Evolutionary conservation across 805 yeast species (phyloP).

Genomic region (Zygotorulaspora sp.): DNA sequence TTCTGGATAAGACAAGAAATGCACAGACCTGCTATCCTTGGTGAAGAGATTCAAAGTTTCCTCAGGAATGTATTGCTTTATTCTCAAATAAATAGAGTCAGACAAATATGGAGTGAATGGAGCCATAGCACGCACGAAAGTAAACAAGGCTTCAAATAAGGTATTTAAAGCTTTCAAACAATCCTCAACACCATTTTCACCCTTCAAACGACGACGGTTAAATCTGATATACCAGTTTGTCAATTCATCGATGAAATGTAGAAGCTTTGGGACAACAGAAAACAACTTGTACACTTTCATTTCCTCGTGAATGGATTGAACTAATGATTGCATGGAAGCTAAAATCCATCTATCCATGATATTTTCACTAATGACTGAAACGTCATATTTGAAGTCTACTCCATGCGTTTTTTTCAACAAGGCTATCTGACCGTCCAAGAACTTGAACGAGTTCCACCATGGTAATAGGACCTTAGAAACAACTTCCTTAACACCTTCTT

Average conservation of each 20-base stretch:
- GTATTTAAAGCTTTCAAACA: conserved; percentile 85
- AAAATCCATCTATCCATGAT: conserved; percentile 98
- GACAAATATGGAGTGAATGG: conserved; percentile 97
- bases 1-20: conserved; percentile 85
- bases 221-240: conserved; percentile 99
- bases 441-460: conserved; percentile 98
- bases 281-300: conserved; percentile 87
- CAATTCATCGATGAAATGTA: conserved; percentile 84
- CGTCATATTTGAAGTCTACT: conserved; percentile 68
- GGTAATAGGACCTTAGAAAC: conserved; percentile 93
- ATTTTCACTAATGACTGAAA: conserved; percentile 60
- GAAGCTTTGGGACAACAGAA: conserved; percentile 91
- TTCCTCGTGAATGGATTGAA: conserved; percentile 80
- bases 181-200: conserved; percentile 82
- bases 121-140: conserved; percentile 93
- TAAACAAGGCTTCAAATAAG: conserved; percentile 81
- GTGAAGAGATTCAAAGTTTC: conserved; percentile 49
- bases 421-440: conserved; percentile 90
- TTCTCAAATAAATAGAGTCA: conserved; percentile 78
- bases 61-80: conserved; percentile 58
- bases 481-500: conserved; percentile 98
- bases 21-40: conserved; percentile 77
- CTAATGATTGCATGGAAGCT: conserved; percentile 92
- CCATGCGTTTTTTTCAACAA: conserved; percentile 71
- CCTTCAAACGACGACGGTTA: conserved; percentile 97